These are phyloP conservation scores for Vanderwaltozyma yarrowii DNA, from an alignment of 805 yeast genomes.

Conservation along the genomic window DNA sequence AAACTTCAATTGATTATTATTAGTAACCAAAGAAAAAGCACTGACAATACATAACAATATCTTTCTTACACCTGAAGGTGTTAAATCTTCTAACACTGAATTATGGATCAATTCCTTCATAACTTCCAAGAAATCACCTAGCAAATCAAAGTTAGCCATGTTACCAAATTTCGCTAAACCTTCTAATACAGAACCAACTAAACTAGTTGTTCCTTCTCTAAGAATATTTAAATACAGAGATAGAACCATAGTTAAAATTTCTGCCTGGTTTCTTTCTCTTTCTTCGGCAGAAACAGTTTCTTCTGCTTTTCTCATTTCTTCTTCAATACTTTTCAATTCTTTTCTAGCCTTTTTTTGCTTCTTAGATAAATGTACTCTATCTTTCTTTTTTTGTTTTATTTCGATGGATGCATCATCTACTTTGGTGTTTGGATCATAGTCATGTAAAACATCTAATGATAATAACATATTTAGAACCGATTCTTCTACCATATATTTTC, in stretches of 20 bases:
- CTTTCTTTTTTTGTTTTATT: slow-evolving; percentile 64
- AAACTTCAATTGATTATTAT: slow-evolving; percentile 61
- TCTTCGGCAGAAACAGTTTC: slow-evolving; percentile 80
- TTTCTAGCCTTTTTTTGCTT: slow-evolving; percentile 80
- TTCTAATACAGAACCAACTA: slow-evolving; percentile 83
- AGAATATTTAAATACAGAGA: slow-evolving; percentile 70
- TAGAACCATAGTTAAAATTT: slow-evolving; percentile 63
- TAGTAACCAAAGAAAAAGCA: slow-evolving; percentile 75
- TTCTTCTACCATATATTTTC: slow-evolving; percentile 76
- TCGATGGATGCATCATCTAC: slow-evolving; percentile 36
- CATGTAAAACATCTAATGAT: slow-evolving; percentile 54
- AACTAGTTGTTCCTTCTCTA: slow-evolving; percentile 46
- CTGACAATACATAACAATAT: slow-evolving; percentile 76
- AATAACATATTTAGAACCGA: slow-evolving; percentile 64
- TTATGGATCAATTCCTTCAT: slow-evolving; percentile 68
- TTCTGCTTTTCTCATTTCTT: slow-evolving; percentile 82
- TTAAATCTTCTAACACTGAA: slow-evolving; percentile 36
- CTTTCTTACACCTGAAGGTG: slow-evolving; percentile 51
- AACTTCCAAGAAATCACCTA: slow-evolving; percentile 88
- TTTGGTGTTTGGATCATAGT: slow-evolving; percentile 58
- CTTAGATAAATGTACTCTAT: slow-evolving; percentile 84
- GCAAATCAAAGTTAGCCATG: slow-evolving; percentile 81
- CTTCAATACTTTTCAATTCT: slow-evolving; percentile 78
- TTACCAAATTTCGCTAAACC: slow-evolving; percentile 87
- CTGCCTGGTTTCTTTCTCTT: slow-evolving; percentile 76